Evolutionary conservation across 495 filamentous ascomycete species (phyloP).

Genomic region (Aspergillus kassunensis): DNA sequence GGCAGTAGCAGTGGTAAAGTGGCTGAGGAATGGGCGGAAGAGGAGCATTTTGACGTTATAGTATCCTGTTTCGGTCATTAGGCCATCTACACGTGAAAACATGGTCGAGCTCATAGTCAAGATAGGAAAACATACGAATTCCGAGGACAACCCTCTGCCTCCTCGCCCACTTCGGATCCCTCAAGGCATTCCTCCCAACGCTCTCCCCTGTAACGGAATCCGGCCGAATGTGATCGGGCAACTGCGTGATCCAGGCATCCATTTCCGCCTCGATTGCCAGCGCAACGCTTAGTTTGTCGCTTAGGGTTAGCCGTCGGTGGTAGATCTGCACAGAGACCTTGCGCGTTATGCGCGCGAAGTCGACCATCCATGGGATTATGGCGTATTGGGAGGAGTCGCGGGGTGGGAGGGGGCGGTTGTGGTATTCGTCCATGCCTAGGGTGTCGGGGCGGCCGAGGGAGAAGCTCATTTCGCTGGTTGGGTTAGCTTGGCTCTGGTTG

Average conservation of each 20-base stretch:
- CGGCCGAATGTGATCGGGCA: slow-evolving; percentile 34
- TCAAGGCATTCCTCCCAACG: slow-evolving; percentile 22
- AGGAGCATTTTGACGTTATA: slow-evolving; percentile 42
- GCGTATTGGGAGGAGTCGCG: slow-evolving; percentile 37
- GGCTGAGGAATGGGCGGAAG: slow-evolving; percentile 37
- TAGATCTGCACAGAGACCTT: slow-evolving; percentile 42
- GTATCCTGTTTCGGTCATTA: slow-evolving; percentile 34
- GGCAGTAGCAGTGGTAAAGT: slow-evolving; percentile 31
- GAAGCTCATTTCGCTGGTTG: slow-evolving; percentile 38
- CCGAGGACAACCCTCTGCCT: slow-evolving; percentile 35
- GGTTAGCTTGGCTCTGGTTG: background rate
- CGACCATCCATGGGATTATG: slow-evolving; percentile 43
- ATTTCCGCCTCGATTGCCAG: slow-evolving; percentile 37
- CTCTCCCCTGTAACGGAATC: slow-evolving; percentile 20
- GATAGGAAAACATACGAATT: slow-evolving; percentile 26
- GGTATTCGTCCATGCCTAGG: slow-evolving; percentile 42
- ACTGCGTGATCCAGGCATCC: slow-evolving; percentile 32
- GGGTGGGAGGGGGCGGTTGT: slow-evolving; percentile 36
- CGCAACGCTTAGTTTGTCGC: slow-evolving; percentile 35
- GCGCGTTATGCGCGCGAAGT: slow-evolving; percentile 38
- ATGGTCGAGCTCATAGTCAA: too few relatives aligned
- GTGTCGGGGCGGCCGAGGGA: slow-evolving; percentile 40
- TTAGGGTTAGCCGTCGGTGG: slow-evolving; percentile 35
- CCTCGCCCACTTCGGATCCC: slow-evolving; percentile 40
- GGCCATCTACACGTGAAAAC: too few relatives aligned